Evolutionary conservation across 2,329 filamentous ascomycete genomes (phyloP), one percentile per base, ranked within the genome.

Genomic region (Alternaria metachromatica): DNA sequence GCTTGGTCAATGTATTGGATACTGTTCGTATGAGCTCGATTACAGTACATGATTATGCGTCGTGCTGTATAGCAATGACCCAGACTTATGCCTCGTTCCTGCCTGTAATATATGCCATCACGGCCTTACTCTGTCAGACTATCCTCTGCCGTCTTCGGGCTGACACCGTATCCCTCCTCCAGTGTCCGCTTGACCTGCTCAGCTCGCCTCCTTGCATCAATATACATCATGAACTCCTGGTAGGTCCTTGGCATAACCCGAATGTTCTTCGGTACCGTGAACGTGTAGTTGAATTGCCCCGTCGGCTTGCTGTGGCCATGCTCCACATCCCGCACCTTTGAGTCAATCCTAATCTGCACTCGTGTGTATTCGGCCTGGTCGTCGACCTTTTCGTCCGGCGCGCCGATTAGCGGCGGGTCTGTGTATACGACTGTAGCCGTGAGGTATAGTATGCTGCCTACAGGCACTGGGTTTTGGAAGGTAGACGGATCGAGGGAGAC

Each of bases 261-360:
- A 49, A 92, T 83, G 69, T 90, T 86, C 72, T 84, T 87, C 59
- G 89, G 86, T 3, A 92, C 88, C 2, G 71, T 83, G 74, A 92
- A 92, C 0, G 90, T 92, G 75, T 93, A 93, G 71, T 92, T 91
- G 81, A 93, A 93, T 71, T 91, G 89, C 5, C 91, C 91, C 0
- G 90, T 92, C 3, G 89, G 86, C 72, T 88, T 89, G 23, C 88
- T 87, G 53, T 85, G 85, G 6, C 88, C 89, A 72, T 92, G 89
- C 79, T 92, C 90, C 28, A 93, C 88, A 72, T 92, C 88, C 20
- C 90, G 83, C 13, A 93, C 90, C 74, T 91, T 91, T 33, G 88
- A 89, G 74, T 92, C 89, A 13, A 93, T 89, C 8, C 90, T 86
- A 10, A 93, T 87, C 72, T 92, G 90, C 10, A 93, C 86, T 48